These are phyloP conservation scores for Cafeteria roenbergensis DNA, from an alignment of 108 stramenopile species.

Conservation along the genomic window DNA sequence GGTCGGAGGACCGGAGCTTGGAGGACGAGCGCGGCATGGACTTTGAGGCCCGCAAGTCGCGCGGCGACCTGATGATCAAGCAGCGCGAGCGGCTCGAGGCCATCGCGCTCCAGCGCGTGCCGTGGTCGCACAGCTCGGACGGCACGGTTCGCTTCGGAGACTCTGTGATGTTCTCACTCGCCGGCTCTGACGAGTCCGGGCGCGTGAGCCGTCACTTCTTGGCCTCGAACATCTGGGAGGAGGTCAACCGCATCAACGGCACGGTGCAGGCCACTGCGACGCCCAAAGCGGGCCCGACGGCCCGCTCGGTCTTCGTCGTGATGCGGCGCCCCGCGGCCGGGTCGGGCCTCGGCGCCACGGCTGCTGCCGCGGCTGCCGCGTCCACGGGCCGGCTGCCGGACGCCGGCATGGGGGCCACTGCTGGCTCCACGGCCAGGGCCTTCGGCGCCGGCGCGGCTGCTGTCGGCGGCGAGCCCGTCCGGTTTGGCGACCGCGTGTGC, in stretches of 20 bases:
- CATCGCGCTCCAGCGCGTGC: not conserved
- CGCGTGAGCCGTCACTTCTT: not conserved
- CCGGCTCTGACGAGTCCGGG: not conserved
- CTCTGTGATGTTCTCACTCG: not conserved
- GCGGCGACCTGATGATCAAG: not conserved
- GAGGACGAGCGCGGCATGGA: not conserved
- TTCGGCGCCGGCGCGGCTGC: not conserved
- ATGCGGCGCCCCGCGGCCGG: not conserved
- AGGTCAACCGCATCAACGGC: not conserved
- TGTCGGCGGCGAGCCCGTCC: not conserved
- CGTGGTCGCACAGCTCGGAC: not conserved
- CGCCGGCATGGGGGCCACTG: too few species aligned
- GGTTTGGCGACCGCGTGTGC: not conserved
- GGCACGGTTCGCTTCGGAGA: slow-evolving; percentile 2
- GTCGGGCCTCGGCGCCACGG: too few species aligned
- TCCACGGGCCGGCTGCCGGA: too few species aligned
- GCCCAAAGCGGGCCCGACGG: not conserved
- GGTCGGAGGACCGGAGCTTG: not conserved
- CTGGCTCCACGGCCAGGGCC: not conserved
- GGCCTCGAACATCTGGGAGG: not conserved
- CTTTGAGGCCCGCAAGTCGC: not conserved
- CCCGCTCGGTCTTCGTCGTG: not conserved
- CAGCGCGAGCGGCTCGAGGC: not conserved
- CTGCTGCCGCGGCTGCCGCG: too few species aligned
- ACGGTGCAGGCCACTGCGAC: not conserved